Evolutionary conservation across 2,329 filamentous ascomycete species (phyloP).

Genomic region (Venturia aucupariae): DNA sequence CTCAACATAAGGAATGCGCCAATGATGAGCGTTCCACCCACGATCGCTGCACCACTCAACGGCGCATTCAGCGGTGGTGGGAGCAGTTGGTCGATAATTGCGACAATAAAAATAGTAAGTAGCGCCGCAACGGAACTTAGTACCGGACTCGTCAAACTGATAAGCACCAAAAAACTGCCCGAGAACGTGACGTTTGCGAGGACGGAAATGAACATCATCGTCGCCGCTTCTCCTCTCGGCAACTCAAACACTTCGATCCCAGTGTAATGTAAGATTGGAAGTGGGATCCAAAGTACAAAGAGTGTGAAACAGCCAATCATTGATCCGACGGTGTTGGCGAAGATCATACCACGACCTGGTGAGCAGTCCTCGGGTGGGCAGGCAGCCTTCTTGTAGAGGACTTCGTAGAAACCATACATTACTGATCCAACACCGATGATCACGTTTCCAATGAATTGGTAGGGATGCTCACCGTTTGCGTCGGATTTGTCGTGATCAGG

Average conservation of each 20-base stretch:
- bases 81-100: conserved; percentile 78
- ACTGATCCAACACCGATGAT: conserved; percentile 87
- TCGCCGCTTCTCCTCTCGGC: conserved; percentile 66
- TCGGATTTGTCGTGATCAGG: conserved; percentile 42
- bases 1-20: conserved; percentile 77
- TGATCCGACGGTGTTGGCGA: conserved; percentile 85
- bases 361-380: conserved; percentile 86
- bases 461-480: conserved; percentile 22
- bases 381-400: conserved; percentile 86
- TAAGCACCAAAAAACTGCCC: conserved; percentile 16
- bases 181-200: conserved; percentile 64
- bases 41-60: conserved; percentile 63
- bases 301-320: conserved; percentile 83
- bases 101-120: conserved; percentile 93
- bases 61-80: conserved; percentile 60
- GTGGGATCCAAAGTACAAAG: conserved; percentile 78
- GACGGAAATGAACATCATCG: conserved; percentile 71
- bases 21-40: conserved; percentile 81
- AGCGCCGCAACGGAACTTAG: conserved; percentile 86
- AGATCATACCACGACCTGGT: conserved; percentile 84
- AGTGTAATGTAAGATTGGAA: conserved; percentile 71
- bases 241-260: conserved; percentile 77
- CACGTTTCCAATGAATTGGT: conserved; percentile 74
- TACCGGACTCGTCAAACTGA: conserved; percentile 64
- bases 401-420: conserved; percentile 93